phyloP scores from a whole-genome alignment of 306 rosid species.

The Comarum palustre region DNA sequence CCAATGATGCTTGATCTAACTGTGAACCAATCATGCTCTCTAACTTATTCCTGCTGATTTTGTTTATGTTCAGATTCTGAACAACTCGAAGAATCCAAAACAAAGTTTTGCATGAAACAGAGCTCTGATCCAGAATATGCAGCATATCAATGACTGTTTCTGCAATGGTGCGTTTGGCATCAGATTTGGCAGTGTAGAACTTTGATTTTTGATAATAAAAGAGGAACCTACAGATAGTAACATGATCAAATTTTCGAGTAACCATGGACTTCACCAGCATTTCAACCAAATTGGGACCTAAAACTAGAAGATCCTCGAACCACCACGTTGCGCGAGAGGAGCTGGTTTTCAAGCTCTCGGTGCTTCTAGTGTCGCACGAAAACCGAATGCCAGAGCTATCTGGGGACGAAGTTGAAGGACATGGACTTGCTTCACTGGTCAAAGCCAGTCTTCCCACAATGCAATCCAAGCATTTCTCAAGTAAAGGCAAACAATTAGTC shows the following conservation, averaged over 20 bases:
- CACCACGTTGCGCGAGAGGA: slow-evolving; percentile 68
- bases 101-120: slow-evolving; percentile 64
- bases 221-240: slow-evolving; percentile 60
- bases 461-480: slow-evolving; percentile 63
- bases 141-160: slow-evolving; percentile 69
- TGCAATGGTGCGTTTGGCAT: slow-evolving; percentile 47
- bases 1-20: slow-evolving; percentile 77
- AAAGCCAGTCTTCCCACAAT: slow-evolving; percentile 55
- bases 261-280: slow-evolving; percentile 61
- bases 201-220: slow-evolving; percentile 73
- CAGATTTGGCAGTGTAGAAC: slow-evolving; percentile 29
- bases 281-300: slow-evolving; percentile 54
- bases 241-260: slow-evolving; percentile 54
- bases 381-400: slow-evolving; percentile 75
- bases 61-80: slow-evolving; percentile 52
- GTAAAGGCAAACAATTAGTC: slow-evolving; percentile 36
- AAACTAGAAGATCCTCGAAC: slow-evolving; percentile 75
- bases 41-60: slow-evolving; percentile 59
- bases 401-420: slow-evolving; percentile 73
- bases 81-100: slow-evolving; percentile 65
- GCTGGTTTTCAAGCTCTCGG: slow-evolving; percentile 66
- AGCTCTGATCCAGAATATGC: slow-evolving; percentile 40
- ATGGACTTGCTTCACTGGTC: slow-evolving; percentile 67
- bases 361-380: slow-evolving; percentile 84
- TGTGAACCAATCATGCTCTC: slow-evolving; percentile 80